Evolutionary conservation across 352 stramenopile genomes (phyloP).

Genomic region (Pythium angustatum): DNA sequence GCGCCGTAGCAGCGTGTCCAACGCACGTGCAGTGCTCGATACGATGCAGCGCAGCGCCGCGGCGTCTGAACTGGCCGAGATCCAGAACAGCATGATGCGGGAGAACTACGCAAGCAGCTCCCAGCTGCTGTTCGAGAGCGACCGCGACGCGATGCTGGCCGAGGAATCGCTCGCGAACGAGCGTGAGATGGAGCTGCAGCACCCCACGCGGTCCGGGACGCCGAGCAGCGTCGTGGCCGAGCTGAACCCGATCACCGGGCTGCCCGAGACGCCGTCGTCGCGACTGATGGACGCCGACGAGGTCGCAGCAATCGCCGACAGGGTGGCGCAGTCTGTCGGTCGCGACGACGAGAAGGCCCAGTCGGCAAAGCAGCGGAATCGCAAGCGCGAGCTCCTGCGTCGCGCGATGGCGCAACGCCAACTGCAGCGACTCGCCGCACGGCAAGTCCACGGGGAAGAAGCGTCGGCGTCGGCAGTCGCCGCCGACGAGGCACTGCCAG

Average conservation of each 20-base stretch:
- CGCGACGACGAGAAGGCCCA: not conserved
- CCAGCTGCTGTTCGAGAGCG: slow-evolving; percentile 52
- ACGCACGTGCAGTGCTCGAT: slow-evolving; percentile 42
- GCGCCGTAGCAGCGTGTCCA: slow-evolving; percentile 48
- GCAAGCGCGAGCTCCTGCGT: slow-evolving; percentile 35
- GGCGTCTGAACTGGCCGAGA: slow-evolving; percentile 32
- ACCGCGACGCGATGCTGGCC: slow-evolving; percentile 32
- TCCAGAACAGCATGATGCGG: slow-evolving; percentile 41
- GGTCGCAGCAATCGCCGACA: not conserved
- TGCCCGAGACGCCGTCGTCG: slow-evolving; percentile 38
- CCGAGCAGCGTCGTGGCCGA: slow-evolving; percentile 24
- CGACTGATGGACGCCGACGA: slow-evolving; percentile 35
- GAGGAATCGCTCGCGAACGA: slow-evolving; percentile 38
- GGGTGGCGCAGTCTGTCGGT: too few species aligned
- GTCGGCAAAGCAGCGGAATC: slow-evolving; percentile 15
- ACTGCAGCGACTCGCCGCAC: slow-evolving; percentile 11
- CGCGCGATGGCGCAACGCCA: slow-evolving; percentile 33
- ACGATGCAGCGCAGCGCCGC: slow-evolving; percentile 43
- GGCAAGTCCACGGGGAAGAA: not conserved
- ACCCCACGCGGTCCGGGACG: slow-evolving; percentile 1
- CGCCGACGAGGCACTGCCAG: not conserved
- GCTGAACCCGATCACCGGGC: slow-evolving; percentile 44
- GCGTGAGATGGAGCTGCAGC: slow-evolving; percentile 16
- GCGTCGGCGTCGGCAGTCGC: not conserved
- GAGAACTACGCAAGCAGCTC: slow-evolving; percentile 49